Evolutionary conservation across 805 yeast species (phyloP), one percentile per base, ranked within the genome.

Genomic region (Metschnikowia aberdeeniae): DNA sequence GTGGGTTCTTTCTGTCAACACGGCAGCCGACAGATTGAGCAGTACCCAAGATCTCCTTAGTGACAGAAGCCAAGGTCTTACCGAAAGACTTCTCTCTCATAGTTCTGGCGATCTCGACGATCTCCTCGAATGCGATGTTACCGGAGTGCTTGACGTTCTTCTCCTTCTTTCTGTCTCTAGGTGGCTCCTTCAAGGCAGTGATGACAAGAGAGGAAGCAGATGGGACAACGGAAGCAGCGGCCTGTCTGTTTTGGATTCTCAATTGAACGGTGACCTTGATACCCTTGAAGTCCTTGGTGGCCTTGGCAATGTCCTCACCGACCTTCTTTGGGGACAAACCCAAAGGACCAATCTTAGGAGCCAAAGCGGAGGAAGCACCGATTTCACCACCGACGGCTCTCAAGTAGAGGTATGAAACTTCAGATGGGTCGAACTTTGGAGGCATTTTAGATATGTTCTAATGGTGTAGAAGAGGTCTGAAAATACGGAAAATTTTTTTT

Each of bases 301-400:
- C 99, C 86, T 93, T 93, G 75, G 99, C 99, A 68, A 93, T 93
- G 75, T 93, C 99, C 80, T 93, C 99, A 90, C 99, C 99, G 72
- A 93, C 97, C 86, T 93, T 92, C 95, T 92, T 93, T 81, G 99
- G 97, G 56, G 97, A 89, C 67, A 93, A 82, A 89, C 99, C 99
- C 73, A 93, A 88, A 66, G 99, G 99, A 88, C 99, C 99, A 72
- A 93, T 93, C 92, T 93, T 93, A 75, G 99, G 99, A 66, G 99
- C 99, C 70, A 93, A 86, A 62, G 99, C 97, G 61, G 99, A 87
- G 57, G 98, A 89, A 69, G 97, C 96, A 81, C 98, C 99, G 68
- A 93, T 95, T 83, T 93, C 99, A 84, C 99, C 99, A 87, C 99
- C 99, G 65, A 89, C 95, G 78, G 99, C 97, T 86, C 99, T 89